Percentiles rank a stretch among this genome's conserved stretches.
Evolutionary conservation across 768 basidiomycete genomes (phyloP).

Genomic region (Lenzites betulinus): DNA sequence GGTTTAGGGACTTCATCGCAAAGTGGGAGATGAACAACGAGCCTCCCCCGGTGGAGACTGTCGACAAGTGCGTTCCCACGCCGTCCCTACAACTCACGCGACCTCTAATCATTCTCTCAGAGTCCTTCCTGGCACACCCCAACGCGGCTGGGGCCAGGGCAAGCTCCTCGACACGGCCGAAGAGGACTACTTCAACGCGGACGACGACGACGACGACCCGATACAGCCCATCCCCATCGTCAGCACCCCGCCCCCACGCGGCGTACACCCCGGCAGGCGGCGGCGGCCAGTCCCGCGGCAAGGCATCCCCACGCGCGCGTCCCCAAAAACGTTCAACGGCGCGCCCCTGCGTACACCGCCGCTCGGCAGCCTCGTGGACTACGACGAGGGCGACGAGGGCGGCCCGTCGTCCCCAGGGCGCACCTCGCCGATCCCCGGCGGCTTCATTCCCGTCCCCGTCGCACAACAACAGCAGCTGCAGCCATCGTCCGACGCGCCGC

Average conservation of each 20-base stretch:
- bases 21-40: constrained; percentile 94
- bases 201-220: constrained; percentile 68
- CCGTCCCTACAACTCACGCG: not conserved
- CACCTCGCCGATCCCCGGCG: constrained; percentile 12
- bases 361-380: constrained; percentile 69
- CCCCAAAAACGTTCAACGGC: constrained; percentile 25
- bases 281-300: constrained; percentile 42
- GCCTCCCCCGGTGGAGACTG: constrained; percentile 56
- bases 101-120: not conserved
- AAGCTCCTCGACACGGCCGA: constrained; percentile 72
- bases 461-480: too few species aligned
- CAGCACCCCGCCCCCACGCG: constrained; percentile 33
- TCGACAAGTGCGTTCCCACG: constrained; percentile 49
- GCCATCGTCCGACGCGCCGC: constrained; percentile 10
- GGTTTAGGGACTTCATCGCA: constrained; percentile 72
- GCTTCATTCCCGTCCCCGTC: constrained; percentile 9
- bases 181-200: constrained; percentile 91
- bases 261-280: constrained; percentile 48
- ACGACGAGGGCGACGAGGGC: constrained; percentile 70
- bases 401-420: constrained; percentile 14
- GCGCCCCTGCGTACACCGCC: constrained; percentile 50
- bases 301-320: constrained; percentile 21
- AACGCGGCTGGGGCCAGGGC: constrained; percentile 38
- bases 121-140: constrained; percentile 20
- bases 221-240: constrained; percentile 32